These are phyloP conservation scores for Saccharomycopsis hybrid DNA, from an alignment of 1,139 yeast species.

Conservation along the genomic window DNA sequence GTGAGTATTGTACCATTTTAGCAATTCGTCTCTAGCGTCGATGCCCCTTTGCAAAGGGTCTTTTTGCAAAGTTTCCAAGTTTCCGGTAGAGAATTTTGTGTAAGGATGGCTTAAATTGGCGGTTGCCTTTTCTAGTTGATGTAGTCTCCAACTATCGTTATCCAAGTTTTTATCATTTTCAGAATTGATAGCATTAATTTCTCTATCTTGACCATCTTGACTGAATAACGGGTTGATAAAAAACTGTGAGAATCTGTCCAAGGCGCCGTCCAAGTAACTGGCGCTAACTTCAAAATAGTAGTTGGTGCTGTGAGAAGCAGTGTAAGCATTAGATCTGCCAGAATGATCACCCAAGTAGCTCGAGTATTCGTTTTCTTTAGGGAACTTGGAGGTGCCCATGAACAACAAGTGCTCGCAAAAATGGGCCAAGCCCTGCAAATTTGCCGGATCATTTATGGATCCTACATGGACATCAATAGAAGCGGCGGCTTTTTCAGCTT, in stretches of 20 bases:
- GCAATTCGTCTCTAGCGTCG: constrained; percentile 59
- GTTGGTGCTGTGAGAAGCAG: constrained; percentile 84
- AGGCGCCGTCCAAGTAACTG: constrained; percentile 73
- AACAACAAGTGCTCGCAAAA: constrained; percentile 93
- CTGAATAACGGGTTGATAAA: constrained; percentile 81
- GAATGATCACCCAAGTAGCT: constrained; percentile 68
- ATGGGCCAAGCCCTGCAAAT: constrained; percentile 85
- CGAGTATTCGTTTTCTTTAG: constrained; percentile 83
- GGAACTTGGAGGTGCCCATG: constrained; percentile 95
- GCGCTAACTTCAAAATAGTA: constrained; percentile 82
- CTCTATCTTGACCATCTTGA: constrained; percentile 80
- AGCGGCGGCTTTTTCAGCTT: constrained; percentile 90
- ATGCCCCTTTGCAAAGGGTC: constrained; percentile 44
- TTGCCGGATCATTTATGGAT: constrained; percentile 70
- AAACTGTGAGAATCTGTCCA: constrained; percentile 90
- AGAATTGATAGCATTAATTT: constrained; percentile 89
- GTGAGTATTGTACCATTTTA: constrained; percentile 53
- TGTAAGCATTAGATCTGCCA: constrained; percentile 73
- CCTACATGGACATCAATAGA: constrained; percentile 91
- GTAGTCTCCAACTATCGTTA: constrained; percentile 81
- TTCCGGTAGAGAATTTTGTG: constrained; percentile 73
- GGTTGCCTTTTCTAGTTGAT: constrained; percentile 73
- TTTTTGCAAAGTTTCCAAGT: constrained; percentile 52
- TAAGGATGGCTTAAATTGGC: constrained; percentile 70
- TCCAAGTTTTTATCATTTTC: constrained; percentile 93